Percentiles rank a stretch among this genome's conserved stretches.
These are phyloP conservation scores for Fraxinus nigra DNA, from an alignment of 305 asterid genomes.

Conservation along the genomic window DNA sequence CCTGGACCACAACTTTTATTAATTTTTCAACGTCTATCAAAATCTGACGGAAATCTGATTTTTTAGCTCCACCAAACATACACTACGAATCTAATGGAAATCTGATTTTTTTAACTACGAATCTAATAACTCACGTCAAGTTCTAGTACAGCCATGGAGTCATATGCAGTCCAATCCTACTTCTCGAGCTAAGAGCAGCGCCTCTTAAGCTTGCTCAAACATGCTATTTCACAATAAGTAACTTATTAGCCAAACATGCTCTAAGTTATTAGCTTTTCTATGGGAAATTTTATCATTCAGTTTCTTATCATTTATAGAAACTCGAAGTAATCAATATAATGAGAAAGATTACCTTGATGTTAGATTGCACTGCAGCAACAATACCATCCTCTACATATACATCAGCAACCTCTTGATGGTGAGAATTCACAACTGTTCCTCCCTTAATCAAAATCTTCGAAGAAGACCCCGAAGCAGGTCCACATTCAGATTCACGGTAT, in stretches of 20 bases:
- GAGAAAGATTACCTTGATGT: constrained; percentile 43
- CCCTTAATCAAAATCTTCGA: constrained; percentile 83
- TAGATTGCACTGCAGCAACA: constrained; percentile 57
- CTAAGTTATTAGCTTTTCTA: background rate
- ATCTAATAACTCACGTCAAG: background rate
- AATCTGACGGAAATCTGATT: too few relatives aligned
- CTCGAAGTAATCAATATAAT: constrained; percentile 5
- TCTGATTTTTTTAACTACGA: too few relatives aligned
- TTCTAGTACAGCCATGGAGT: background rate
- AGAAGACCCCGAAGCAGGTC: constrained; percentile 31
- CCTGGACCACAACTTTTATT: background rate
- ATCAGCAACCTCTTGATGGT: constrained; percentile 80
- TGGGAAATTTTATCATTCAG: background rate
- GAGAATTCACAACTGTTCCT: constrained; percentile 92
- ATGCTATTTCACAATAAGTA: background rate
- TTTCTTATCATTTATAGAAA: constrained; percentile 3
- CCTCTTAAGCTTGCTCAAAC: background rate
- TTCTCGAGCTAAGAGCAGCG: background rate
- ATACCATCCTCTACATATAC: constrained; percentile 82
- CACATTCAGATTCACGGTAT: constrained; percentile 43
- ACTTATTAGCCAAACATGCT: background rate
- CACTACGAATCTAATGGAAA: too few relatives aligned
- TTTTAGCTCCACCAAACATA: too few relatives aligned
- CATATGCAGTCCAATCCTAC: background rate
- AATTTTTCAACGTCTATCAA: too few relatives aligned